phyloP scores from a whole-genome alignment of 495 filamentous ascomycete genomes.

The Talaromyces thailandensis region DNA sequence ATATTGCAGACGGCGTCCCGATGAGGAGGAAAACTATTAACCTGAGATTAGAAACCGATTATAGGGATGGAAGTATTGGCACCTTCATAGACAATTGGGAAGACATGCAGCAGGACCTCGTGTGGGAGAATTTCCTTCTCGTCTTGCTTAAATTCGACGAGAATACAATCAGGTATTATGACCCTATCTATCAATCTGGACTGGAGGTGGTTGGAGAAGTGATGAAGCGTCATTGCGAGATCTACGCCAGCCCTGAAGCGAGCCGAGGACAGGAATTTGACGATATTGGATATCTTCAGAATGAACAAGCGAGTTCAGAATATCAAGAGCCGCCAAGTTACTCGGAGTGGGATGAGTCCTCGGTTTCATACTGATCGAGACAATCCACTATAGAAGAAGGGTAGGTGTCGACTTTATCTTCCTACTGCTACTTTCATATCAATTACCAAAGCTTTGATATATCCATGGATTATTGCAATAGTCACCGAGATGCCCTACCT shows the following conservation, averaged over 20 bases:
- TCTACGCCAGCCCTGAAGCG: neutral
- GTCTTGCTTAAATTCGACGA: neutral
- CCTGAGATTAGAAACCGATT: neutral
- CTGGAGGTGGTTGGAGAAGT: neutral
- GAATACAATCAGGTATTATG: neutral
- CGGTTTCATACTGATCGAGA: too few relatives aligned
- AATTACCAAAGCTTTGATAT: too few relatives aligned
- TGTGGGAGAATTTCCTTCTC: neutral
- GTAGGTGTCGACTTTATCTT: too few relatives aligned
- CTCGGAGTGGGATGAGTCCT: neutral
- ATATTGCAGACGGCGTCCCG: neutral
- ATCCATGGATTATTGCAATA: too few relatives aligned
- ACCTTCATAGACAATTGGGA: neutral
- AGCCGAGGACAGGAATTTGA: neutral
- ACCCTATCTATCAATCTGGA: neutral
- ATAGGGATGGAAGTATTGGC: neutral
- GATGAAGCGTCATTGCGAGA: neutral
- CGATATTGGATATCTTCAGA: neutral
- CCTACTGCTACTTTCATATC: too few relatives aligned
- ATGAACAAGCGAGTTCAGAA: neutral
- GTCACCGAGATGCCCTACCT: too few relatives aligned
- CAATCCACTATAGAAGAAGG: too few relatives aligned
- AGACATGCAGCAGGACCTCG: neutral
- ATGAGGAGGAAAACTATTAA: neutral
- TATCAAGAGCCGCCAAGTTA: neutral